A percentile compares a stretch with the other conserved stretches of the same genome.
These are phyloP conservation scores for Rhizopogon sp. DNA, from an alignment of 768 basidiomycete species.

Conservation along the genomic window DNA sequence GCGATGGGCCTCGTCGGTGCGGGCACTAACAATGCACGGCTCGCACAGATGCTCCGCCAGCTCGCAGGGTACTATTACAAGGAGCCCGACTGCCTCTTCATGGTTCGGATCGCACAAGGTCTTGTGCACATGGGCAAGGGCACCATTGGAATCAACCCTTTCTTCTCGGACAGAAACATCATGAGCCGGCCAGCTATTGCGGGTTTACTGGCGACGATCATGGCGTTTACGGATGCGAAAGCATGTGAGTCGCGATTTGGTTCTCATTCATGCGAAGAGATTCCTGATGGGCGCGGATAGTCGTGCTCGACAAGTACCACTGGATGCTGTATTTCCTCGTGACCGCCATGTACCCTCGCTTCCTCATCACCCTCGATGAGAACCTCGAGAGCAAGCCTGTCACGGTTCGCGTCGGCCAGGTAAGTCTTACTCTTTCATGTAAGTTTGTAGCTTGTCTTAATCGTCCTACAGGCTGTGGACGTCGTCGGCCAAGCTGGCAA, in stretches of 20 bases:
- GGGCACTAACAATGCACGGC: conserved; percentile 96
- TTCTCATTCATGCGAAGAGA: background rate
- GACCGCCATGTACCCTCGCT: conserved; percentile 96
- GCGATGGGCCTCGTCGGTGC: conserved; percentile 99
- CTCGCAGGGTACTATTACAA: conserved; percentile 98
- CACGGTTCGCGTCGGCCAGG: conserved; percentile 92
- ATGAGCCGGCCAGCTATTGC: conserved; percentile 88
- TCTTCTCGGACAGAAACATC: conserved; percentile 88
- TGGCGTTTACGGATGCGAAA: conserved; percentile 93
- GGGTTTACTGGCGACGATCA: conserved; percentile 81
- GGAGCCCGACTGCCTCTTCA: conserved; percentile 94
- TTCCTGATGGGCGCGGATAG: conserved; percentile 34
- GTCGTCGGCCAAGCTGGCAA: conserved; percentile 98
- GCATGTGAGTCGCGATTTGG: conserved; percentile 58
- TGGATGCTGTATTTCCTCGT: conserved; percentile 99
- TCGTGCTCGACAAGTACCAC: conserved; percentile 91
- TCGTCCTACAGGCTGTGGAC: conserved; percentile 71
- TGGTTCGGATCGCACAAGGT: conserved; percentile 93
- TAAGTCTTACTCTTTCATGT: conserved; percentile 23
- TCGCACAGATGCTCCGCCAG: conserved; percentile 96
- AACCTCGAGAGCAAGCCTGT: conserved; percentile 81
- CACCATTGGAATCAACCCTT: conserved; percentile 93
- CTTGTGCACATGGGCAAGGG: conserved; percentile 99
- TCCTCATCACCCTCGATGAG: conserved; percentile 96
- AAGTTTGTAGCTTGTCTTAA: background rate